Percentiles rank a stretch among this genome's conserved stretches.
Conservation (phyloP, 768 basidiomycete genomes). For the Russula dissimulans region DNA sequence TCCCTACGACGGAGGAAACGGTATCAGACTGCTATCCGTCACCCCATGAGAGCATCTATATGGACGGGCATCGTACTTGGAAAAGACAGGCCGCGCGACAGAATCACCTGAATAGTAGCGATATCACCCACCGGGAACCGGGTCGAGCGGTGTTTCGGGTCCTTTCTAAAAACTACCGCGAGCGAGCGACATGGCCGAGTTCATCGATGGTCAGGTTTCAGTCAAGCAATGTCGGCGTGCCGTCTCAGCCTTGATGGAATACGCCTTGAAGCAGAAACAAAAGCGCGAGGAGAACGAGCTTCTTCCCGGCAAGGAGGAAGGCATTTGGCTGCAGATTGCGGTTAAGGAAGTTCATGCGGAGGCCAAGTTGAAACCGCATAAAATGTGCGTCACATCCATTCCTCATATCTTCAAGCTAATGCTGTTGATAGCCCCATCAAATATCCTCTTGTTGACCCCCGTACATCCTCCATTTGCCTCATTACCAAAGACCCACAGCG, state of each 20-base stretch:
- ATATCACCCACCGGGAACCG: no score
- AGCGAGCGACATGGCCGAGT: conserved; percentile 24
- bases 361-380: conserved; percentile 69
- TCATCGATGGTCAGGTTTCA: conserved; percentile 67
- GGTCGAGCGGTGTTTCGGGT: not conserved
- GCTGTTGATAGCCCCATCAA: conserved; percentile 50
- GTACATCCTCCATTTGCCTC: conserved; percentile 72
- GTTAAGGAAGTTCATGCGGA: conserved; percentile 74
- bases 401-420: not conserved
- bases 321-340: conserved; percentile 82
- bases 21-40: no score
- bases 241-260: conserved; percentile 63
- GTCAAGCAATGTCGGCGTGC: conserved; percentile 67
- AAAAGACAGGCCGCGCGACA: no score
- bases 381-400: conserved; percentile 54
- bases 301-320: conserved; percentile 67
- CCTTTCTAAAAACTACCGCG: not conserved
- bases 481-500: conserved; percentile 95
- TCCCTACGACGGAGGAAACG: no score
- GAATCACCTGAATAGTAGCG: no score
- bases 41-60: no score
- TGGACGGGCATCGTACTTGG: no score
- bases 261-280: conserved; percentile 55
- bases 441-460: conserved; percentile 77
- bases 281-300: conserved; percentile 67